phyloP scores from a whole-genome alignment of 345 rosid species.

The Eucalyptus microcorys region DNA sequence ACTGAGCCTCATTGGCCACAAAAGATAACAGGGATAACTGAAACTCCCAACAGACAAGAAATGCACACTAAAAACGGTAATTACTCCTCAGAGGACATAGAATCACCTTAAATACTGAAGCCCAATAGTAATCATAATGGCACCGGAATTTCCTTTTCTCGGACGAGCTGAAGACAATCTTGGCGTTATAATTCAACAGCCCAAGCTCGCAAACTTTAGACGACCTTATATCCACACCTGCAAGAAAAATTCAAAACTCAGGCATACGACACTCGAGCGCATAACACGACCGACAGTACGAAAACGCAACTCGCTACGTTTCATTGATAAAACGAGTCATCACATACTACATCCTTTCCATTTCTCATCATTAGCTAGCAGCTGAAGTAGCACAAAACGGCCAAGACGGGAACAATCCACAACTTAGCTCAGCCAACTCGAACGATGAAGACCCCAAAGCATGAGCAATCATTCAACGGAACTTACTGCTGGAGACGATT shows the following conservation, averaged over 20 bases:
- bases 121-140: slow-evolving; percentile 90
- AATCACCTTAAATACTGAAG: slow-evolving; percentile 77
- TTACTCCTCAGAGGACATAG: background rate
- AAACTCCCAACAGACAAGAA: background rate
- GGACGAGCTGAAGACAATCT: slow-evolving; percentile 55
- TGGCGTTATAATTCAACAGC: slow-evolving; percentile 54
- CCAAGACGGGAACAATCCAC: background rate
- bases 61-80: background rate
- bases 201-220: slow-evolving; percentile 82
- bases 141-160: slow-evolving; percentile 67
- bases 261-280: background rate
- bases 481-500: slow-evolving; percentile 80
- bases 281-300: background rate
- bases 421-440: background rate
- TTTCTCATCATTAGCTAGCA: background rate
- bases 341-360: background rate
- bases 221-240: slow-evolving; percentile 88
- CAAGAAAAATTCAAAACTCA: background rate
- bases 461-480: background rate
- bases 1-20: background rate
- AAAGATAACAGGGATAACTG: background rate
- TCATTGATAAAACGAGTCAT: background rate
- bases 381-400: background rate
- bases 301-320: background rate
- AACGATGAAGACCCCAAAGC: background rate